Conservation (phyloP, 805 yeast species). For the Suhomyces sp. region DNA sequence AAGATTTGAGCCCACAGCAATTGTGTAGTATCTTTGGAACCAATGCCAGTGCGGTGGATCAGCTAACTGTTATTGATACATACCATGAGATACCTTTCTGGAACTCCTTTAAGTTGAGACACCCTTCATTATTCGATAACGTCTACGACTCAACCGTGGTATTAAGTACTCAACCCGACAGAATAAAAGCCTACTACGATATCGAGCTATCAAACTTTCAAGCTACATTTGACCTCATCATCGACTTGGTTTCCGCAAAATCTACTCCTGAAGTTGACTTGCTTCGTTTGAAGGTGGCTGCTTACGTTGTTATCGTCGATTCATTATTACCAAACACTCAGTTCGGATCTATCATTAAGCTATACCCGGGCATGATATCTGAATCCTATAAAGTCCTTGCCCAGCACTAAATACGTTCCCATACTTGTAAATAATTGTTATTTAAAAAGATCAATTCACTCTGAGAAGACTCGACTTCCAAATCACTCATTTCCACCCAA, state of each 20-base stretch:
- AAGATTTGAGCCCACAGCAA: slow-evolving; percentile 9
- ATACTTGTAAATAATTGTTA: slow-evolving; percentile 65
- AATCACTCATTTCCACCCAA: slow-evolving; percentile 63
- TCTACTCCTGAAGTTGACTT: slow-evolving; percentile 7
- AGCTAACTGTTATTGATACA: slow-evolving; percentile 14
- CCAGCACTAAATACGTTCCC: slow-evolving; percentile 41
- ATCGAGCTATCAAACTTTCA: slow-evolving; percentile 11
- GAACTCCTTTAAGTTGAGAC: slow-evolving; percentile 25
- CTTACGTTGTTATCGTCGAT: slow-evolving; percentile 16
- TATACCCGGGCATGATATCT: slow-evolving; percentile 5
- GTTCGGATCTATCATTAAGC: slow-evolving; percentile 12
- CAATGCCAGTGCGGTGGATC: neutral
- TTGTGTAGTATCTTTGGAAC: slow-evolving; percentile 13
- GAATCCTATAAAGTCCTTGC: slow-evolving; percentile 7
- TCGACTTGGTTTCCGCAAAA: slow-evolving; percentile 4
- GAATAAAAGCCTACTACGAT: slow-evolving; percentile 4
- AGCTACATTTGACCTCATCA: slow-evolving; percentile 11
- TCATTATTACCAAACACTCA: slow-evolving; percentile 17
- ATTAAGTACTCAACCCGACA: neutral
- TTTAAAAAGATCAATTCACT: slow-evolving; percentile 59
- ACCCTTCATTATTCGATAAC: slow-evolving; percentile 22
- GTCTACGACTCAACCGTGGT: neutral
- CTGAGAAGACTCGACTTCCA: slow-evolving; percentile 45
- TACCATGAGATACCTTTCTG: slow-evolving; percentile 22
- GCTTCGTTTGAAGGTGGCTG: slow-evolving; percentile 12